Evolutionary conservation across 768 basidiomycete genomes (phyloP).

Genomic region (Gloeopeniophorella convolvens): DNA sequence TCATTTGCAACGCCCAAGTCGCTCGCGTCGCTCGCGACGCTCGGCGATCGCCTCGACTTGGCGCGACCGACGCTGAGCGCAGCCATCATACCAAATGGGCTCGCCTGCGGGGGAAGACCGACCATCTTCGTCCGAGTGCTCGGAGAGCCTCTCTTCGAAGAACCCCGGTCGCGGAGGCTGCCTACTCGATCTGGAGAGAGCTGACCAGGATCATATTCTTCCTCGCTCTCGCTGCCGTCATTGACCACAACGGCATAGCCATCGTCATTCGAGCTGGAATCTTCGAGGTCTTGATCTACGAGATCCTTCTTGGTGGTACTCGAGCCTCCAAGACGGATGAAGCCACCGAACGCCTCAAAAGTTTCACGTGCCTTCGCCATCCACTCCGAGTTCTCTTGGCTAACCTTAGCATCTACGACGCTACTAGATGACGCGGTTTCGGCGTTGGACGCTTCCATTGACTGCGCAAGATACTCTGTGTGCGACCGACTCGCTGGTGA

Average conservation of each 20-base stretch:
- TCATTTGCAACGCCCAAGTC: slow-evolving; percentile 48
- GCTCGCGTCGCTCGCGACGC: slow-evolving; percentile 22
- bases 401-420: slow-evolving; percentile 24
- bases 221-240: slow-evolving; percentile 15
- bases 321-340: slow-evolving; percentile 56
- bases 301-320: slow-evolving; percentile 44
- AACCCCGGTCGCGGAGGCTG: slow-evolving; percentile 24
- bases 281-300: slow-evolving; percentile 19
- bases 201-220: slow-evolving; percentile 34
- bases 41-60: slow-evolving; percentile 19
- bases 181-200: slow-evolving; percentile 30
- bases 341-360: slow-evolving; percentile 59
- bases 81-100: slow-evolving; percentile 76
- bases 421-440: slow-evolving; percentile 9
- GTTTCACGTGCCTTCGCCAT: slow-evolving; percentile 66
- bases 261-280: slow-evolving; percentile 33
- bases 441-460: slow-evolving; percentile 1
- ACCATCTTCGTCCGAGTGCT: slow-evolving; percentile 42
- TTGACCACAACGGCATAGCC: slow-evolving; percentile 32
- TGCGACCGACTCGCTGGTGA: slow-evolving; percentile 19
- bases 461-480: slow-evolving; percentile 3
- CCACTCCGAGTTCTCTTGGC: slow-evolving; percentile 66
- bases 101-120: slow-evolving; percentile 52
- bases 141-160: slow-evolving; percentile 22
- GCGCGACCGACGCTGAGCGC: slow-evolving; percentile 45